phyloP scores from a whole-genome alignment of 768 basidiomycete species.

The Tylopilus sp. region DNA sequence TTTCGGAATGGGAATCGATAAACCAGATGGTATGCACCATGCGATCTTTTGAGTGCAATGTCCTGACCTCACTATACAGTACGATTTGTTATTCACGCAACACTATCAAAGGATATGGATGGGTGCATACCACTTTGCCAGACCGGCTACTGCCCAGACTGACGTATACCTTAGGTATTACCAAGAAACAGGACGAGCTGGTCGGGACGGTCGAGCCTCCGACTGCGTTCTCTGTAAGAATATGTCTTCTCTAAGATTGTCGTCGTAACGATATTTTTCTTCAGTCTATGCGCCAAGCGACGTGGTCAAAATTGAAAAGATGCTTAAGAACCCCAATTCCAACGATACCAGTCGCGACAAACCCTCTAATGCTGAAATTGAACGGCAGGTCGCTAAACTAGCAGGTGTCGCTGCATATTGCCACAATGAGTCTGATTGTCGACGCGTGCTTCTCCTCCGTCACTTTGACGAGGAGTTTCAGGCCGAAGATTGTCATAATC shows the following conservation, averaged over 20 bases:
- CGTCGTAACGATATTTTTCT: not conserved
- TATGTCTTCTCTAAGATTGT: not conserved
- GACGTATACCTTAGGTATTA: conserved; percentile 55
- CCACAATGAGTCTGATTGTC: conserved; percentile 76
- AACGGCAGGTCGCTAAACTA: conserved; percentile 63
- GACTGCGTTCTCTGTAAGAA: conserved; percentile 28
- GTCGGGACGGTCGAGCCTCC: conserved; percentile 81
- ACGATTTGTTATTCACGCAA: conserved; percentile 88
- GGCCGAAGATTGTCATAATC: conserved; percentile 54
- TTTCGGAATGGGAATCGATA: conserved; percentile 98
- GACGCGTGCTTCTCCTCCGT: conserved; percentile 81
- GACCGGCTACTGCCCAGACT: not conserved
- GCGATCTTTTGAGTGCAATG: not conserved
- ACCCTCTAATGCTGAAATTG: conserved; percentile 47
- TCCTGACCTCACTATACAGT: conserved; percentile 43
- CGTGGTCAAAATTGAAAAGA: conserved; percentile 47
- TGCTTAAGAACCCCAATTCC: conserved; percentile 56
- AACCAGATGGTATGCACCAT: conserved; percentile 57
- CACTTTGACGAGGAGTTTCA: conserved; percentile 87
- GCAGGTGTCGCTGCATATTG: conserved; percentile 77
- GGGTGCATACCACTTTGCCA: conserved; percentile 46
- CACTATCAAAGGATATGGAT: conserved; percentile 79
- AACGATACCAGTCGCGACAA: conserved; percentile 32
- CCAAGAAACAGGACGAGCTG: conserved; percentile 96
- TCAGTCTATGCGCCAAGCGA: conserved; percentile 69